phyloP scores from a whole-genome alignment of 805 yeast genomes.

The Millerozyma miso region DNA sequence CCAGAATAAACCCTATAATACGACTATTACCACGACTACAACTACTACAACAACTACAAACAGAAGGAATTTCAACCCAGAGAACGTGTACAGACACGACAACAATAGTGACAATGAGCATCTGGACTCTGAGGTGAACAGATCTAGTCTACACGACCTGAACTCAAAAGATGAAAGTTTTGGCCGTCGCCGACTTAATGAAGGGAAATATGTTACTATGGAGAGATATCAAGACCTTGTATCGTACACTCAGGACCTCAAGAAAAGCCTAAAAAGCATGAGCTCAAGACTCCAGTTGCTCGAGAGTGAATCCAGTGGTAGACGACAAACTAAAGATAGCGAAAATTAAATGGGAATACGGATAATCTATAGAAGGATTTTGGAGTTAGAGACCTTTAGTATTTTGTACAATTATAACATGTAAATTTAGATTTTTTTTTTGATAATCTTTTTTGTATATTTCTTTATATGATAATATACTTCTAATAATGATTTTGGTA shows the following conservation, averaged over 20 bases:
- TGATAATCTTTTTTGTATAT: neutral
- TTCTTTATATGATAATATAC: neutral
- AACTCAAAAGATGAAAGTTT: neutral
- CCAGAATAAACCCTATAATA: conserved; percentile 4
- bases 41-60: neutral
- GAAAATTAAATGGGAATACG: neutral
- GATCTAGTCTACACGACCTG: neutral
- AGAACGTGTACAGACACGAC: neutral
- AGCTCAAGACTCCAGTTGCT: conserved; percentile 21
- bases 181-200: too few relatives aligned
- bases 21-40: conserved; percentile 1
- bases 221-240: conserved; percentile 32
- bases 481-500: neutral
- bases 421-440: neutral
- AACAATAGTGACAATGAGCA: conserved; percentile 1
- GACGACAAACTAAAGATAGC: neutral
- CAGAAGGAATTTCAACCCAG: neutral
- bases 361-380: neutral
- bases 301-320: conserved; percentile 20
- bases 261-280: conserved; percentile 22
- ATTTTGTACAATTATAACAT: neutral
- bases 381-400: neutral
- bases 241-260: conserved; percentile 29
- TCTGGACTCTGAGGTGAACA: neutral
- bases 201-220: conserved; percentile 19